phyloP scores from a whole-genome alignment of 768 basidiomycete species.

The Xanthoconium purpureum region DNA sequence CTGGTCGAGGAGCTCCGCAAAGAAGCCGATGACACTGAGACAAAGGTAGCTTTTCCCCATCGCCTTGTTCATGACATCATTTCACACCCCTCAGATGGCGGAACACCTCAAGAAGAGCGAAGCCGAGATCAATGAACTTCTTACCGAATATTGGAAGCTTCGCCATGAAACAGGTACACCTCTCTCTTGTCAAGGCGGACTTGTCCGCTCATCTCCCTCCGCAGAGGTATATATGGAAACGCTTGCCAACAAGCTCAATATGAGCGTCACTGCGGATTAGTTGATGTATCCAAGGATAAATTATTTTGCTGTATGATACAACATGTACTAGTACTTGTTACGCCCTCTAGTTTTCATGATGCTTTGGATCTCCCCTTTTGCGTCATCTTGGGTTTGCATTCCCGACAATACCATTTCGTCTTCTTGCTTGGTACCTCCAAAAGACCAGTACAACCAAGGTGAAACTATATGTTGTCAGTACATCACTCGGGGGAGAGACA shows the following conservation, averaged over 20 bases:
- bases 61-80: background rate
- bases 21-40: constrained; percentile 66
- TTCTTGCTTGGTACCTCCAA: constrained; percentile 52
- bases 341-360: background rate
- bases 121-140: constrained; percentile 72
- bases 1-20: constrained; percentile 72
- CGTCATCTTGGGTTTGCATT: constrained; percentile 46
- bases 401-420: constrained; percentile 68
- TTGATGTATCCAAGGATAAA: constrained; percentile 1
- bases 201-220: constrained; percentile 3
- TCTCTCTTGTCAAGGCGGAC: background rate
- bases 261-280: constrained; percentile 40
- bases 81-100: constrained; percentile 52
- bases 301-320: constrained; percentile 19
- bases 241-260: constrained; percentile 73
- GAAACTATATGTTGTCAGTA: constrained; percentile 51
- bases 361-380: constrained; percentile 34
- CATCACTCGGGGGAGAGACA: background rate
- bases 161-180: constrained; percentile 68
- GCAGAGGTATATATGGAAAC: constrained; percentile 87
- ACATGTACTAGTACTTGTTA: constrained; percentile 8
- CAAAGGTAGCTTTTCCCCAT: constrained; percentile 44
- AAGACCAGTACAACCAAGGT: constrained; percentile 64
- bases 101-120: constrained; percentile 76
- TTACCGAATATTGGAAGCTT: constrained; percentile 81